Evolutionary conservation across 176 grass and related monocot genomes (phyloP), one percentile per base, ranked within the genome.

Genomic region (Oryza meyeriana): DNA sequence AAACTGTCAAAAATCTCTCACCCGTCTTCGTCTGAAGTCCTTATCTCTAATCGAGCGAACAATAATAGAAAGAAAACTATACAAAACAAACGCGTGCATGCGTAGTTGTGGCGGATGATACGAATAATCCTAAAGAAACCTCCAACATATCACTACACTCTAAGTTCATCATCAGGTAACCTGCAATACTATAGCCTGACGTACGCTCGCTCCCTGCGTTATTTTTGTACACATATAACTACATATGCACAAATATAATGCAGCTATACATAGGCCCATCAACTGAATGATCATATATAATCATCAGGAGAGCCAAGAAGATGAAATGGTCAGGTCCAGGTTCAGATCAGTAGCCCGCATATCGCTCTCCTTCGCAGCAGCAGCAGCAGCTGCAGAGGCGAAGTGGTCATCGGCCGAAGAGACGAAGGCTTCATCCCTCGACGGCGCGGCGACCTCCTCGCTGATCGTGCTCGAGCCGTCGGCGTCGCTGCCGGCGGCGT

Each of bases 271-370:
- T 8, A 36, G 16, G 45, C 24, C 72, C 22, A 33, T 57, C 47
- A 27, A n/a, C 50, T n/a, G 20, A 55, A 55, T n/a, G 50, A 55
- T 48, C 45, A 17, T 42, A 3, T 4, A 25, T 48, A 6, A 29
- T 5, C 13, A 45, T 87, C 83, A 94, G 71, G 52, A 40, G 52
- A 82, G 75, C 81, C 92, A 92, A 25, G 89, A 91, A 10, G 87
- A 85, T 27, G 92, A 92, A 39, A 94, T 85, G 48, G 77, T 82
- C 18, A 94, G 72, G 57, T 92, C 84, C n/a, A 94, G 72, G 77
- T 92, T 94, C 69, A 94, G 64, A 20, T 79, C 61, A 32, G 61
- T 52, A 27, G 48, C 33, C n/a, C 48, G 71, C 50, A 27, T 29
- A 32, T 12, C 18, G 48, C 71, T 76, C 71, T 48, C 71, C 47